Conservation (phyloP, 257 asterid species). For the Lithospermum erythrorhizon region DNA sequence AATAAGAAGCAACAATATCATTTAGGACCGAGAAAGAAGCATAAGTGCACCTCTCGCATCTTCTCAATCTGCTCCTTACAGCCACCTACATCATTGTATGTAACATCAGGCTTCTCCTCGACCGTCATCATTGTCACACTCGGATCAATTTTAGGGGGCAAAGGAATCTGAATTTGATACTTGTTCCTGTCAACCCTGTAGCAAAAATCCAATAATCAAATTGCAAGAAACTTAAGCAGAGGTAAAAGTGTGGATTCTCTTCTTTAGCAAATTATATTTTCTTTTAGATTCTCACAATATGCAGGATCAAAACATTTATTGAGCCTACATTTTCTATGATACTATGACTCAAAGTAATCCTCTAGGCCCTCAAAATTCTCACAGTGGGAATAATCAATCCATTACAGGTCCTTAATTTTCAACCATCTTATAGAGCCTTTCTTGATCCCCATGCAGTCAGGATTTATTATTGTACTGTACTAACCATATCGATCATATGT, state of each 20-base stretch:
- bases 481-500: too few species aligned
- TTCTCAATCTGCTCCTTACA: slow-evolving; percentile 96
- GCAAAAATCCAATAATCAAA: slow-evolving; percentile 1
- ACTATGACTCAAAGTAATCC: not conserved
- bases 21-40: not conserved
- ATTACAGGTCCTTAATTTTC: too few species aligned
- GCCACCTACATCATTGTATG: slow-evolving; percentile 96
- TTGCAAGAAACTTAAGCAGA: not conserved
- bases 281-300: not conserved
- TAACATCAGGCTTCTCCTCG: slow-evolving; percentile 97
- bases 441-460: too few species aligned
- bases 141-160: slow-evolving; percentile 98
- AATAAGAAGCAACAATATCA: not conserved
- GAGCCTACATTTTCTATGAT: too few species aligned
- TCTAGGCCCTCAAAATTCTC: too few species aligned
- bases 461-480: not conserved
- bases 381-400: too few species aligned
- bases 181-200: slow-evolving; percentile 87
- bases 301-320: not conserved
- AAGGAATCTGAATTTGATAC: slow-evolving; percentile 92
- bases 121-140: slow-evolving; percentile 99
- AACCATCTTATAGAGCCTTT: too few species aligned
- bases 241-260: not conserved
- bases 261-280: not conserved
- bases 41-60: slow-evolving; percentile 85